A percentile compares a stretch with the other conserved stretches of the same genome.
Evolutionary conservation across 2,329 filamentous ascomycete species (phyloP).

Genomic region (Fusarium bulbicola): DNA sequence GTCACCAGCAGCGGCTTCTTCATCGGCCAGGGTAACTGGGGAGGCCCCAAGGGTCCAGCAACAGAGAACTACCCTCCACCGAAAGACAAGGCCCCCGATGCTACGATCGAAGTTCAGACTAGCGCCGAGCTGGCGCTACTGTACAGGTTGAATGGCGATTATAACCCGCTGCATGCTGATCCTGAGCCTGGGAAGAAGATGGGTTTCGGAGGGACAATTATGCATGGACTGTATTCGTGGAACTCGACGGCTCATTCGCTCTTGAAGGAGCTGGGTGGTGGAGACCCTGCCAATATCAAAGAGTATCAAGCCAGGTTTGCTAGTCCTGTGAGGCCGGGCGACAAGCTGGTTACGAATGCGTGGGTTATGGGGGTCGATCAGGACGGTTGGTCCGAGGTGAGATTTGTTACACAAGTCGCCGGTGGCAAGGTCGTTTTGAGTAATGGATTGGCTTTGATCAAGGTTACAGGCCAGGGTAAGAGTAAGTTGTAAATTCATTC

Average conservation of each 20-base stretch:
- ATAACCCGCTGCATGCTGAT: slow-evolving; percentile 58
- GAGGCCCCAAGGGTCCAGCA: slow-evolving; percentile 51
- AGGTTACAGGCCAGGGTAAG: neutral
- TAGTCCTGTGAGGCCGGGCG: slow-evolving; percentile 57
- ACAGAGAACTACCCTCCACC: slow-evolving; percentile 46
- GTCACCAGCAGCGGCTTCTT: slow-evolving; percentile 54
- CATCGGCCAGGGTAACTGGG: slow-evolving; percentile 57
- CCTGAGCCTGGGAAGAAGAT: slow-evolving; percentile 52
- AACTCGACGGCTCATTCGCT: slow-evolving; percentile 57
- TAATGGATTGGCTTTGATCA: slow-evolving; percentile 9
- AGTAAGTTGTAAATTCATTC: neutral
- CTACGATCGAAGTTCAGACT: slow-evolving; percentile 50
- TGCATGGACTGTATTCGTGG: slow-evolving; percentile 59
- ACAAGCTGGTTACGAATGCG: slow-evolving; percentile 54
- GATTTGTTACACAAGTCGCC: neutral
- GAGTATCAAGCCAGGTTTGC: slow-evolving; percentile 57
- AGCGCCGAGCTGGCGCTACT: slow-evolving; percentile 51
- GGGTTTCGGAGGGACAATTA: slow-evolving; percentile 56
- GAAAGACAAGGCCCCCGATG: slow-evolving; percentile 48
- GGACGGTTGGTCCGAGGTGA: slow-evolving; percentile 1
- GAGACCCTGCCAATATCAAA: slow-evolving; percentile 52
- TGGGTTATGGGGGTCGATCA: slow-evolving; percentile 46
- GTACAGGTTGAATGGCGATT: slow-evolving; percentile 58
- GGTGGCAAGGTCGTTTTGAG: slow-evolving; percentile 8
- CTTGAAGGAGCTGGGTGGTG: slow-evolving; percentile 51